Percentiles rank a stretch among this genome's conserved stretches.
phyloP scores from a whole-genome alignment of 1,139 yeast genomes.

The Kluyveromyces sp. region DNA sequence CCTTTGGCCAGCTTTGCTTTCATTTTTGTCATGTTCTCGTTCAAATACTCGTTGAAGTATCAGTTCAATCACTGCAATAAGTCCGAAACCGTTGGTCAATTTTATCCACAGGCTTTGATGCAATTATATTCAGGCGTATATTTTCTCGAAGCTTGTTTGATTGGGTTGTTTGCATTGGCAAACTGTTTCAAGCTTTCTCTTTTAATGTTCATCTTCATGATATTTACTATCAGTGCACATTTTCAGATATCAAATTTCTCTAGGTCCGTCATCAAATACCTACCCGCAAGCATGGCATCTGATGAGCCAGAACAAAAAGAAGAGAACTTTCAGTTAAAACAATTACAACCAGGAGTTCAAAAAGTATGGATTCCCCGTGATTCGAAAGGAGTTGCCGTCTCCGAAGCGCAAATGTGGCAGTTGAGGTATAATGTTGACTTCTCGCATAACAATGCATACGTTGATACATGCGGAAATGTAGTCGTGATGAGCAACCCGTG shows the following conservation, averaged over 20 bases:
- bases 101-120: conserved; percentile 67
- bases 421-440: conserved; percentile 25
- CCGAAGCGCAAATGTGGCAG: conserved; percentile 24
- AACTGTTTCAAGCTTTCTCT: conserved; percentile 35
- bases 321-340: conserved; percentile 8
- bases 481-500: conserved; percentile 4
- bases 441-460: conserved; percentile 22
- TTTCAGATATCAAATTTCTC: conserved; percentile 32
- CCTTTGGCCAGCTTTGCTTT: conserved; percentile 57
- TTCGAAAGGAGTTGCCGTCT: conserved; percentile 25
- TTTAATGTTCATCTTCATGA: conserved; percentile 40
- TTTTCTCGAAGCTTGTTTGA: conserved; percentile 67
- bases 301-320: conserved; percentile 3
- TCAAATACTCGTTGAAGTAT: conserved; percentile 59
- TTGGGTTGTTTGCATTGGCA: conserved; percentile 66
- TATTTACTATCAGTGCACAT: conserved; percentile 37
- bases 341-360: conserved; percentile 10
- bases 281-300: conserved; percentile 9
- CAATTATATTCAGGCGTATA: conserved; percentile 76
- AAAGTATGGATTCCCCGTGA: conserved; percentile 38
- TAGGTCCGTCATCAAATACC: conserved; percentile 9
- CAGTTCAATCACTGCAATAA: conserved; percentile 43
- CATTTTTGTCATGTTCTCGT: conserved; percentile 50
- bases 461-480: conserved; percentile 27
- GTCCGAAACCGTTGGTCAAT: conserved; percentile 62